These are phyloP conservation scores for Sclerotinia trifoliorum DNA, from an alignment of 2,329 filamentous ascomycete species.

Conservation along the genomic window DNA sequence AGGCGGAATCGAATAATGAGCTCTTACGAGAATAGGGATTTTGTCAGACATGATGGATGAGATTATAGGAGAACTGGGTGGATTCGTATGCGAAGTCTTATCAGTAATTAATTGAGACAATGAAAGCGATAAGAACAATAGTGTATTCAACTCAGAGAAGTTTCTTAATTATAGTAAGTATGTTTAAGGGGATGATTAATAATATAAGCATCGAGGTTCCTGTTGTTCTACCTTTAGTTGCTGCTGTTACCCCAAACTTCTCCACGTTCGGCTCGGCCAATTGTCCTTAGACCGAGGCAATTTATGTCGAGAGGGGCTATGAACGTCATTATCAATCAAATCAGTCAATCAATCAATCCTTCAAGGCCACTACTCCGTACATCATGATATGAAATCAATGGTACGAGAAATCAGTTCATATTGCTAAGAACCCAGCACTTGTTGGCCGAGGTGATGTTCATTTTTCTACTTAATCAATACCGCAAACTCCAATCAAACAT, in stretches of 20 bases:
- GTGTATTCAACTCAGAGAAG: not conserved
- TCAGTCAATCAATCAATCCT: not conserved
- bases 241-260: slow-evolving; percentile 26
- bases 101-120: not conserved
- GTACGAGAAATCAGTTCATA: slow-evolving; percentile 4
- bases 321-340: not conserved
- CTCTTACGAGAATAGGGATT: slow-evolving; percentile 49
- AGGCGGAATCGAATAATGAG: slow-evolving; percentile 11
- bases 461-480: slow-evolving; percentile 16
- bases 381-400: slow-evolving; percentile 1
- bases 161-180: not conserved
- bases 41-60: slow-evolving; percentile 45
- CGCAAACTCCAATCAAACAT: slow-evolving; percentile 15
- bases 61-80: not conserved
- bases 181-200: not conserved
- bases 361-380: not conserved
- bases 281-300: slow-evolving; percentile 29
- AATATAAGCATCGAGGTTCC: not conserved
- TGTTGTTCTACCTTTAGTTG: not conserved
- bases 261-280: slow-evolving; percentile 27
- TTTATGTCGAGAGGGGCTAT: slow-evolving; percentile 2
- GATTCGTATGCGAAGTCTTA: not conserved
- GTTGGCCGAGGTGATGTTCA: slow-evolving; percentile 1
- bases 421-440: not conserved
- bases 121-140: not conserved